phyloP scores from a whole-genome alignment of 768 basidiomycete species.

The Cubamyces lactineus region DNA sequence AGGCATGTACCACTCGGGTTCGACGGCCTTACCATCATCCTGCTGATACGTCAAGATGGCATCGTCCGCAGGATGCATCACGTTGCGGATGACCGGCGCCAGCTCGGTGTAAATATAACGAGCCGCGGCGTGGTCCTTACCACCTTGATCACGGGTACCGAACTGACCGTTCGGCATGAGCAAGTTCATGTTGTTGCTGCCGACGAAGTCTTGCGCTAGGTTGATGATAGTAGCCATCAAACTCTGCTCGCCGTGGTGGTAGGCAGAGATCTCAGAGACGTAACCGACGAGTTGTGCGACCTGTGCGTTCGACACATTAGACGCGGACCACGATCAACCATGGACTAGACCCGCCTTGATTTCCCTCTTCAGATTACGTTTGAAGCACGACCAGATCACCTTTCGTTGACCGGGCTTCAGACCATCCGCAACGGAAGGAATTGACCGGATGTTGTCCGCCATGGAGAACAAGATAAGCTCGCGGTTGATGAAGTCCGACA shows the following conservation, averaged over 20 bases:
- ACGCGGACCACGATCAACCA: too few species aligned
- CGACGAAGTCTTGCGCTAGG: constrained; percentile 92
- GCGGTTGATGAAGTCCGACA: constrained; percentile 95
- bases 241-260: constrained; percentile 95
- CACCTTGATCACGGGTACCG: constrained; percentile 90
- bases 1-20: constrained; percentile 95
- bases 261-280: constrained; percentile 89
- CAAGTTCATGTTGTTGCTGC: constrained; percentile 93
- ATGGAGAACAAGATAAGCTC: constrained; percentile 98
- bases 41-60: constrained; percentile 74
- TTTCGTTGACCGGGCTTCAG: constrained; percentile 98
- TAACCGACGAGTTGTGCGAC: constrained; percentile 97
- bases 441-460: constrained; percentile 98
- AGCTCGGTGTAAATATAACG: constrained; percentile 94
- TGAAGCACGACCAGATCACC: constrained; percentile 96
- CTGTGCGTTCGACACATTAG: constrained; percentile 37
- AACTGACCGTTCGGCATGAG: constrained; percentile 91
- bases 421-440: constrained; percentile 92
- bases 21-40: constrained; percentile 85
- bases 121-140: constrained; percentile 95
- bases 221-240: constrained; percentile 90
- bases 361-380: constrained; percentile 88
- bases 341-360: constrained; percentile 64
- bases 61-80: constrained; percentile 88
- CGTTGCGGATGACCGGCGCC: constrained; percentile 66